Conservation (phyloP, 345 rosid genomes). For the Populus tremula region DNA sequence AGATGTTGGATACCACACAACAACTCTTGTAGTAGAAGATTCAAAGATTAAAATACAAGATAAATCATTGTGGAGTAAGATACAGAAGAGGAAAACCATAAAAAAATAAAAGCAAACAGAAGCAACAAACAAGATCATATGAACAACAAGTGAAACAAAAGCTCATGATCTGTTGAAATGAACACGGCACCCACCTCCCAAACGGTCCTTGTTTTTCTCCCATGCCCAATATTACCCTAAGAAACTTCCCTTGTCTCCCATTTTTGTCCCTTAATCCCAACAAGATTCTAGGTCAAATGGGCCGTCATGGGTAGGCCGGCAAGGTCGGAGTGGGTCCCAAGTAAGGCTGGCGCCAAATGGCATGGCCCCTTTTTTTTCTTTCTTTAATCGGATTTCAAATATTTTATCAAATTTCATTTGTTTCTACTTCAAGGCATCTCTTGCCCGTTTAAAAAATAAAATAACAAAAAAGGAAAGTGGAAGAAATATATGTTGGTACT, state of each 20-base stretch:
- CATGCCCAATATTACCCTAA: background rate
- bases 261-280: background rate
- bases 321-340: background rate
- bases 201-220: background rate
- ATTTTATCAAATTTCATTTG: background rate
- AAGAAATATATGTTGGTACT: background rate
- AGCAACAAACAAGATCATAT: too few species aligned
- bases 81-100: too few species aligned
- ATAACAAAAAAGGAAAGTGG: background rate
- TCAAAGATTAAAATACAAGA: too few species aligned
- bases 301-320: background rate
- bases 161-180: background rate
- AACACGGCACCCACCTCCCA: background rate
- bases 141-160: background rate
- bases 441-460: background rate
- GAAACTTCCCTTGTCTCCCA: background rate
- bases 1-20: too few species aligned
- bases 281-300: background rate
- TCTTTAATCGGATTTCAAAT: conserved; percentile 7
- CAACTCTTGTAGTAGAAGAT: too few species aligned
- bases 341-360: conserved; percentile 2
- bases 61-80: too few species aligned
- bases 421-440: background rate
- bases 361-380: background rate
- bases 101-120: too few species aligned